These are phyloP conservation scores for Fusarium multiceps DNA, from an alignment of 2,329 filamentous ascomycete species.

Conservation along the genomic window DNA sequence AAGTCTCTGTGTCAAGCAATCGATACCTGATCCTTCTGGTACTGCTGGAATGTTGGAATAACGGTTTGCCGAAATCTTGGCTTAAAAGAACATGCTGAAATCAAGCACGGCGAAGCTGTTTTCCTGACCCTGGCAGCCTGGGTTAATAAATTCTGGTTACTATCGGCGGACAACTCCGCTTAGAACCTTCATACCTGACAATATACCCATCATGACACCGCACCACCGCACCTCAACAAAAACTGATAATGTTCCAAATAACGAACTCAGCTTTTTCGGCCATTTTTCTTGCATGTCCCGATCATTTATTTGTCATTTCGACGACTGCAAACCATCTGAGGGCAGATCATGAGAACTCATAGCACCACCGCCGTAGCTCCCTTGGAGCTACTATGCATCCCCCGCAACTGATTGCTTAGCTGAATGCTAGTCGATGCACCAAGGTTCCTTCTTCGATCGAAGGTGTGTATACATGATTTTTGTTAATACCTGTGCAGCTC, in stretches of 20 bases:
- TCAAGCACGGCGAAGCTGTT: no score
- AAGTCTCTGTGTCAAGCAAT: not conserved
- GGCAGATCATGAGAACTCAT: conserved; percentile 16
- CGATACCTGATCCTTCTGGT: not conserved
- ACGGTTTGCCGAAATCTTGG: no score
- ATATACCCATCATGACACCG: conserved; percentile 21
- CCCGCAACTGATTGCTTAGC: conserved; percentile 4
- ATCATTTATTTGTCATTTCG: not conserved
- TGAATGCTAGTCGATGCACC: not conserved
- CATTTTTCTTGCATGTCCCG: not conserved
- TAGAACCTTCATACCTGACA: not conserved
- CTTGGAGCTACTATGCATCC: not conserved
- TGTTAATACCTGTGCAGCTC: not conserved
- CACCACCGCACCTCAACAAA: not conserved
- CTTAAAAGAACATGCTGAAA: not conserved
- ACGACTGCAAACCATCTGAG: not conserved
- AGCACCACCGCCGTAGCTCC: not conserved
- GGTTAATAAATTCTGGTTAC: not conserved
- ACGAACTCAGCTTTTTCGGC: not conserved
- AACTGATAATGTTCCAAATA: not conserved
- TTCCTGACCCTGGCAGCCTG: no score
- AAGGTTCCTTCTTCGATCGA: not conserved
- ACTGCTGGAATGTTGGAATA: not conserved
- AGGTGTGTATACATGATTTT: not conserved
- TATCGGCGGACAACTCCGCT: not conserved